Conservation (phyloP, 1,284 basidiomycete species). For the Melampsora occidentalis region DNA sequence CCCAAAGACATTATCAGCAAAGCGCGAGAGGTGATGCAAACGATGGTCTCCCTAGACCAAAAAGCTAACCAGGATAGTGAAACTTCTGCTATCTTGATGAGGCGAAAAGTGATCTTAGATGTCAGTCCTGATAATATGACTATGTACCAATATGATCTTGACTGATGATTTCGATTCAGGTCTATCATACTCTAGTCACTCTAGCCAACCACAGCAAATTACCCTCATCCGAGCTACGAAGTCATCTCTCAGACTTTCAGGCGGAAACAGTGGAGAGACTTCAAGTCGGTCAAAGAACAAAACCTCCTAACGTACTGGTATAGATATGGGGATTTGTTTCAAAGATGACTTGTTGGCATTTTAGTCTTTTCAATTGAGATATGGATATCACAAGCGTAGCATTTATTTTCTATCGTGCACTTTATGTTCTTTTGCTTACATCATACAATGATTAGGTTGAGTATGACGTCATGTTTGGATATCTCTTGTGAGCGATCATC, state of each 20-base stretch:
- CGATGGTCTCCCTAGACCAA: not conserved
- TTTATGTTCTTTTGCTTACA: too few species aligned
- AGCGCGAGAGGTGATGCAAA: slow-evolving; percentile 5
- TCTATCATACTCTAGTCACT: slow-evolving; percentile 25
- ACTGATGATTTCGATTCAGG: not conserved
- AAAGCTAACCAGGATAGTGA: slow-evolving; percentile 8
- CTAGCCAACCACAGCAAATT: slow-evolving; percentile 38
- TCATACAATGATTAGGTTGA: too few species aligned
- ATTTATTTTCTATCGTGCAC: too few species aligned
- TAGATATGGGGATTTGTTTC: too few species aligned
- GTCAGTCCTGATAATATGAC: not conserved
- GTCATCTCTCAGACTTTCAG: slow-evolving; percentile 31
- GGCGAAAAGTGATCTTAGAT: slow-evolving; percentile 35
- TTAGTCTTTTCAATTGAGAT: too few species aligned
- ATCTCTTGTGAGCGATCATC: too few species aligned
- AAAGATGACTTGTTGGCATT: too few species aligned
- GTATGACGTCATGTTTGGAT: too few species aligned
- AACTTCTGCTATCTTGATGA: slow-evolving; percentile 13
- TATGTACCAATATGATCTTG: not conserved
- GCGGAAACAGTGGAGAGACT: slow-evolving; percentile 21
- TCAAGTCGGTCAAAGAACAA: not conserved
- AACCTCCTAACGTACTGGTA: too few species aligned
- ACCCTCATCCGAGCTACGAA: slow-evolving; percentile 16
- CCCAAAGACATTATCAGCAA: slow-evolving; percentile 28
- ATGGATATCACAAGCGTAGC: too few species aligned